A percentile compares a stretch with the other conserved stretches of the same genome.
Conservation (phyloP, 1,284 basidiomycete species). For the Apiotrichum akiyoshidainum region DNA sequence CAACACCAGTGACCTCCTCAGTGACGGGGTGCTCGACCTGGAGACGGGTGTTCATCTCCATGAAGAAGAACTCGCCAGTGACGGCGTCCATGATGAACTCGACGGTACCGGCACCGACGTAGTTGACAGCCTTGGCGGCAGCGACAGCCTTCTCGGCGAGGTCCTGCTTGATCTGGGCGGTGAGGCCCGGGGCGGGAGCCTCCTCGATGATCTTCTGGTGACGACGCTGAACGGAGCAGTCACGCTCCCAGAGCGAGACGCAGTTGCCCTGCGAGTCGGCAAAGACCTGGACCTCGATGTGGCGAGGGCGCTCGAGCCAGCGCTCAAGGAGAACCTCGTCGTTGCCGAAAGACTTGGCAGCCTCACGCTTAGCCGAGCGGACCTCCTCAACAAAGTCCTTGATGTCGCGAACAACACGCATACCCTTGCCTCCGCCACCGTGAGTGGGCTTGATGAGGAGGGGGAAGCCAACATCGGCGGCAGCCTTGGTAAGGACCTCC, state of each 20-base stretch:
- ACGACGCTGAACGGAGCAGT: conserved; percentile 88
- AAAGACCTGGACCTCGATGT: conserved; percentile 88
- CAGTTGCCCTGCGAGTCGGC: conserved; percentile 71
- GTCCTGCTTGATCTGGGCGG: conserved; percentile 69
- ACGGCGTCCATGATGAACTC: conserved; percentile 93
- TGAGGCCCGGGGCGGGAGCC: conserved; percentile 86
- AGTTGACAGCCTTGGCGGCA: conserved; percentile 84
- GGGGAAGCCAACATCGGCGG: conserved; percentile 58
- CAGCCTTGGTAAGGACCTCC: conserved; percentile 52
- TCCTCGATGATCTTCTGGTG: conserved; percentile 68
- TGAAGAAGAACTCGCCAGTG: conserved; percentile 78
- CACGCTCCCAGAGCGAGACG: conserved; percentile 86
- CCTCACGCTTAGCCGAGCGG: conserved; percentile 80
- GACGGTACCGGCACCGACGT: conserved; percentile 86
- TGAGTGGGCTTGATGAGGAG: conserved; percentile 67
- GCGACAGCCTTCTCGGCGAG: conserved; percentile 83
- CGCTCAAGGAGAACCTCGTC: conserved; percentile 80
- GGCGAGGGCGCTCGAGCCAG: conserved; percentile 75
- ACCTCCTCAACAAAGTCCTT: conserved; percentile 63
- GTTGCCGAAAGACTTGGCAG: conserved; percentile 79
- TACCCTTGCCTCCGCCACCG: conserved; percentile 71
- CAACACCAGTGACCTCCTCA: conserved; percentile 88
- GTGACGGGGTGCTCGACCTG: conserved; percentile 96
- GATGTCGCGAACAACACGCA: conserved; percentile 60
- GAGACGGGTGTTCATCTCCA: conserved; percentile 92